These are phyloP conservation scores for Phoenix dactylifera DNA, from an alignment of 176 grass and related monocot species.

Conservation along the genomic window DNA sequence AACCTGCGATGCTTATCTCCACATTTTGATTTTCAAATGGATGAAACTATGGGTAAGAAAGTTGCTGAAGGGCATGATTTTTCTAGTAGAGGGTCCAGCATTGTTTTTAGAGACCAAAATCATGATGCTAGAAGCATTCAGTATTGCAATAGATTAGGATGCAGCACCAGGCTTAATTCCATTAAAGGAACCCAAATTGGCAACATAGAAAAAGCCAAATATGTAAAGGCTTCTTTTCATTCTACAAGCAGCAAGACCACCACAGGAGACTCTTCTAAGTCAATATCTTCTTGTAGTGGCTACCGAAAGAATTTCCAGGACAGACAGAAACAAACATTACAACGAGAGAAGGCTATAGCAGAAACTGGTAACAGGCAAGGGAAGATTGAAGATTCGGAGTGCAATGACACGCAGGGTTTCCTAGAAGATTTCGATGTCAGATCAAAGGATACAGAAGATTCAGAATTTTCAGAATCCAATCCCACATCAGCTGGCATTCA, in stretches of 20 bases:
- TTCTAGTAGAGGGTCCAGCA: constrained; percentile 39
- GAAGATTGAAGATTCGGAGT: constrained; percentile 14
- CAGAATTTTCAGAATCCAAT: constrained; percentile 20
- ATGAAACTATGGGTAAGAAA: constrained; percentile 29
- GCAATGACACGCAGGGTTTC: constrained; percentile 21
- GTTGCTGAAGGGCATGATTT: constrained; percentile 21
- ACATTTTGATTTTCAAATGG: constrained; percentile 33
- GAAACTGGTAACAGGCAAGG: constrained; percentile 44
- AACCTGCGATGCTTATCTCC: background rate
- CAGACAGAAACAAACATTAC: constrained; percentile 34
- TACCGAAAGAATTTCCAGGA: constrained; percentile 32
- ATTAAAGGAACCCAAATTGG: constrained; percentile 33
- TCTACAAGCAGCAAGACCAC: constrained; percentile 24
- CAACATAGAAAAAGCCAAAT: constrained; percentile 43
- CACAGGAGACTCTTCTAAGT: constrained; percentile 49
- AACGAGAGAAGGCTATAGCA: constrained; percentile 25
- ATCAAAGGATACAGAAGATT: constrained; percentile 12
- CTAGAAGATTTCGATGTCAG: constrained; percentile 12
- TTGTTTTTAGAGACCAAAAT: constrained; percentile 38
- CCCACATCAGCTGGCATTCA: constrained; percentile 18
- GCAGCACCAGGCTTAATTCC: constrained; percentile 38
- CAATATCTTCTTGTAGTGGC: constrained; percentile 7
- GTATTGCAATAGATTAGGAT: constrained; percentile 25
- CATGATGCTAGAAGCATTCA: constrained; percentile 30
- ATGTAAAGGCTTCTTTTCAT: constrained; percentile 25